These are phyloP conservation scores for Maudiozyma serrabonitensis DNA, from an alignment of 805 yeast species.

Conservation along the genomic window DNA sequence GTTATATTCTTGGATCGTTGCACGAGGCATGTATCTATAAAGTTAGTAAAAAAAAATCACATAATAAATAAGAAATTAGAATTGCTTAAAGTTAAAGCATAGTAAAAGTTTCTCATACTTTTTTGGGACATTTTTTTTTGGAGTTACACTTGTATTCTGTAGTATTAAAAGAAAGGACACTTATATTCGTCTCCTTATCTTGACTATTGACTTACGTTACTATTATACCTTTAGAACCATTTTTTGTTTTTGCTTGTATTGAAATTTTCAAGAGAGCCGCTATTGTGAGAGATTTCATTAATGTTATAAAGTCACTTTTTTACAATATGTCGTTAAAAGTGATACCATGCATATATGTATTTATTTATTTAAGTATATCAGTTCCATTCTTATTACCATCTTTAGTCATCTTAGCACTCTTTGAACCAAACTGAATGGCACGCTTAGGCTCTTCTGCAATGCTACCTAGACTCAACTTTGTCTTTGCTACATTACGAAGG, in stretches of 20 bases:
- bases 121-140: not conserved
- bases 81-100: no score
- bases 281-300: no score
- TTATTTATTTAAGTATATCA: conserved; percentile 31
- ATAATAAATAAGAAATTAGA: not conserved
- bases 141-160: not conserved
- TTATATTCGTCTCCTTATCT: no score
- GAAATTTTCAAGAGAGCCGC: no score
- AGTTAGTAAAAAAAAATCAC: not conserved
- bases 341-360: not conserved
- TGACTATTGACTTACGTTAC: no score
- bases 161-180: no score
- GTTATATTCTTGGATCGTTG: not conserved
- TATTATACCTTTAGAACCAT: no score
- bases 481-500: conserved; percentile 51
- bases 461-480: conserved; percentile 36
- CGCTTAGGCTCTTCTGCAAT: conserved; percentile 74
- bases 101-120: not conserved
- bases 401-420: conserved; percentile 85
- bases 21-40: not conserved
- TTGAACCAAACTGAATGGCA: conserved; percentile 95
- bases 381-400: conserved; percentile 72
- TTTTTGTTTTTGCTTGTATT: no score
- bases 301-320: no score
- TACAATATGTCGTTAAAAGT: no score